Base-by-base conservation (phyloP, 306 rosid species). In the Quercus suber region DNA sequence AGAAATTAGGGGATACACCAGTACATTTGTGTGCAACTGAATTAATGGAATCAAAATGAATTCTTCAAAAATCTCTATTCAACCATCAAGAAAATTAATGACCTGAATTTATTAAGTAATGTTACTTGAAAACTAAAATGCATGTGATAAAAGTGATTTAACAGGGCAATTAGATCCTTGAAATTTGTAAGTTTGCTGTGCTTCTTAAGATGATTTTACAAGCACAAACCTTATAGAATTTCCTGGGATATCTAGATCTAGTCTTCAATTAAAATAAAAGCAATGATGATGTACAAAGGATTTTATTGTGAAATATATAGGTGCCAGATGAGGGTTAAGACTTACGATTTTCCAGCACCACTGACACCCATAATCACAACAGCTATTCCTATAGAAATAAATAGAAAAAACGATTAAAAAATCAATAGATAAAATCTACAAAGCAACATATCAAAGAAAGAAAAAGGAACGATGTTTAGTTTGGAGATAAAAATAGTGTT, bases 271-370 rank as follows among this genome's bases (percentile, higher is more conserved):
- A 23, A 61, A 18, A 20, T 28, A 37, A 19, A 51, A 79, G 67
- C 30, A 51, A 52, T 2, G 3, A 31, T 41, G 25, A 15, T n/a
- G 6, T 60, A 60, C 2, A 25, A 55, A 20, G 7, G 51, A 2
- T 20, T 19, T 19, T 6, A 55, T 57, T 55, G 52, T 10, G 2
- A 31, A 73, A 28, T 15, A 14, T 18, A 43, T 18, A 15, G 6
- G 19, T 23, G 53, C 61, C 31, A 14, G 35, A 57, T 17, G 35
- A 58, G 20, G 63, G 5, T 35, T 23, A 23, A 73, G 17, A 60
- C 88, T 82, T 83, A 92, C 98, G 97, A 85, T 89, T 94, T 92
- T 58, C 98, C 97, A 6, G 93, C 90, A 6, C 98, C 98, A 51
- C 97, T 84, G 61, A 94, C 97, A 56, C 97, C 98, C 93, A 89